Percentiles rank a stretch among this genome's conserved stretches.
Evolutionary conservation across 2,329 filamentous ascomycete species (phyloP).

Genomic region (Cyanodermella asteris): DNA sequence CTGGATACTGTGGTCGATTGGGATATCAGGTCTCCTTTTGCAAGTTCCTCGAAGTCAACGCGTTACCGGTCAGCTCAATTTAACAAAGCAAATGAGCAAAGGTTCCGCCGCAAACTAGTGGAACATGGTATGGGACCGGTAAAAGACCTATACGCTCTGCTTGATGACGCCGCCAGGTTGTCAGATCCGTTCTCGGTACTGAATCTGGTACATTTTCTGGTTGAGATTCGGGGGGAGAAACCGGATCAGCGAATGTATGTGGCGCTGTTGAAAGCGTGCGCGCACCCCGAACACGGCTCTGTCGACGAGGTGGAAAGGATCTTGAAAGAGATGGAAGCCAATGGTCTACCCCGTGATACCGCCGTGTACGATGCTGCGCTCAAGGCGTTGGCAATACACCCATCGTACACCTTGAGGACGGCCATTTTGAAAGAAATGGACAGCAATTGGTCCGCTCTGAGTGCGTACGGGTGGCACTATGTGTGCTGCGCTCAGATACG

Average conservation of each 20-base stretch:
- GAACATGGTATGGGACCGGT: too few species aligned
- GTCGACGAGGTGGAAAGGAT: constrained; percentile 39
- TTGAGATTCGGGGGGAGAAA: constrained; percentile 31
- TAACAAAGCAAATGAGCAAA: too few species aligned
- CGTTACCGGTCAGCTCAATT: too few species aligned
- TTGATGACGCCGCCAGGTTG: too few species aligned
- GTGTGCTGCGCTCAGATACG: constrained; percentile 54
- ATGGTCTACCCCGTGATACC: constrained; percentile 39
- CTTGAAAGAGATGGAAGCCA: constrained; percentile 48
- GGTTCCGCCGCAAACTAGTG: too few species aligned
- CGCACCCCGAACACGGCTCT: constrained; percentile 40
- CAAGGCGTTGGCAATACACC: constrained; percentile 56
- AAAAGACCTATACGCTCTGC: too few species aligned
- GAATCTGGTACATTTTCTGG: constrained; percentile 33
- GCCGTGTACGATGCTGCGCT: constrained; percentile 51
- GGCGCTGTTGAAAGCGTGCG: constrained; percentile 51
- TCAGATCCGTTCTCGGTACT: constrained; percentile 18
- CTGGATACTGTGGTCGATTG: too few species aligned
- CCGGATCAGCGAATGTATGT: constrained; percentile 46
- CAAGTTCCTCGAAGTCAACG: too few species aligned
- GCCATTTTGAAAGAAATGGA: constrained; percentile 44
- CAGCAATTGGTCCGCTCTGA: constrained; percentile 45
- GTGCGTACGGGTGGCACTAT: constrained; percentile 39
- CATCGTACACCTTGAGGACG: constrained; percentile 57
- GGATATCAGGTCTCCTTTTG: too few species aligned